These are phyloP conservation scores for Aureobasidium mangrovei DNA, from an alignment of 2,329 filamentous ascomycete species.

Conservation along the genomic window DNA sequence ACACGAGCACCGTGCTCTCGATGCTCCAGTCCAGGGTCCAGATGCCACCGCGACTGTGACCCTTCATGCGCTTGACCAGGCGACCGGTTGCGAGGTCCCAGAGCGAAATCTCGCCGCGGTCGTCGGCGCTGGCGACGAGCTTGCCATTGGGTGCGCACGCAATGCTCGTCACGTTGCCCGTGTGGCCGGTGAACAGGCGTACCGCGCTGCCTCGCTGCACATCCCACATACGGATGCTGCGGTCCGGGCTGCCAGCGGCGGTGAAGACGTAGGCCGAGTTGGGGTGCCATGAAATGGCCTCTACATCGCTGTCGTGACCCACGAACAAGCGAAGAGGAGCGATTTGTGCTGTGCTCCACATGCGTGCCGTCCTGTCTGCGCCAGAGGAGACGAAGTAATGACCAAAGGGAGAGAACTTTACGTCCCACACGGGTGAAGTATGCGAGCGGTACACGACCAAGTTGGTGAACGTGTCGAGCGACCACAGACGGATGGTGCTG, in stretches of 20 bases:
- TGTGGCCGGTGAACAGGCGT: conserved; percentile 85
- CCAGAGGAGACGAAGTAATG: conserved; percentile 89
- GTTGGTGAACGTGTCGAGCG: conserved; percentile 82
- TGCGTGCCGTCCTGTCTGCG: conserved; percentile 79
- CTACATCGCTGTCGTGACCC: conserved; percentile 89
- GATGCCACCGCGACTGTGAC: conserved; percentile 87
- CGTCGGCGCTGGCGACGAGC: conserved; percentile 82
- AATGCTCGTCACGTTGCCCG: conserved; percentile 74
- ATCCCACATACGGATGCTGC: conserved; percentile 95
- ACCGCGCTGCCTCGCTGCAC: conserved; percentile 80
- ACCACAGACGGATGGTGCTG: conserved; percentile 85
- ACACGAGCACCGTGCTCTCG: conserved; percentile 83
- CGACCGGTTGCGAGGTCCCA: conserved; percentile 89
- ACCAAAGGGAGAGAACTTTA: conserved; percentile 84
- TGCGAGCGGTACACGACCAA: conserved; percentile 92
- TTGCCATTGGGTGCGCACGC: conserved; percentile 83
- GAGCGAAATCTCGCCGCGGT: conserved; percentile 79
- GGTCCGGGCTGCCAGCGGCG: conserved; percentile 65
- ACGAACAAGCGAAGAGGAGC: conserved; percentile 80
- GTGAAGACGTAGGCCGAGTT: conserved; percentile 93
- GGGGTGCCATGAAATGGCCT: conserved; percentile 84
- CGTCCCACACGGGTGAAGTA: conserved; percentile 78
- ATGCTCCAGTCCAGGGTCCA: conserved; percentile 90
- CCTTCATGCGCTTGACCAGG: conserved; percentile 83
- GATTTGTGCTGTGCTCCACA: conserved; percentile 91